Evolutionary conservation across 768 basidiomycete genomes (phyloP), one percentile per base, ranked within the genome.

Genomic region (Tylopilus sp.): DNA sequence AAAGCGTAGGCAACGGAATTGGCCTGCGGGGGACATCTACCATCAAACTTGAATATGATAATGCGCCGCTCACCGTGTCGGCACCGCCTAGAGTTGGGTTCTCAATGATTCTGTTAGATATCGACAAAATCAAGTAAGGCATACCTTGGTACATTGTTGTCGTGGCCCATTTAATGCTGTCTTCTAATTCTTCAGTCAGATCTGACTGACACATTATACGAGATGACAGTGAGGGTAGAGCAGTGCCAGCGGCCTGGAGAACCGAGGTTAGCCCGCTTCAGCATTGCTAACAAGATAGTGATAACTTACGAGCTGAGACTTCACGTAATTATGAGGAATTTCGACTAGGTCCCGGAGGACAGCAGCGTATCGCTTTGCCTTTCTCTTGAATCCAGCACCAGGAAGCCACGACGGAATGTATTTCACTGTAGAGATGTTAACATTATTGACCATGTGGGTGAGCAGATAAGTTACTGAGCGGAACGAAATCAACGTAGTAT

Each of bases 401-500:
- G 63, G 63, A 24, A 64, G 10, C 63, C 63, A 64, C 3, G 57
- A 62, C 1, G 63, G 63, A 11, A 64, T 30, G 31, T 66, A 61
- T 25, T 57, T 66, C 56, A 68, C 66, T 68, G 38, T 8, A 12
- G 36, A 47, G 10, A 8, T 24, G 14, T 45, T n/a, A 47, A 22
- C 4, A 3, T 16, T 6, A 31, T 28, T 13, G 21, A 17, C 4
- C 0, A 16, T n/a, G 22, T 10, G 25, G 24, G 37, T 2, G 21
- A 37, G 13, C 6, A 2, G 19, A n/a, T 8, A 0, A 33, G 60
- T 25, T 47, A 66, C 65, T 22, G 10, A 53, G 28, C 28, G 55
- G 63, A 9, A 64, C 4, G 17, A 64, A n/a, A 47, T 66, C 65
- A 5, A 60, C 65, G 9, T 55, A 50, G 16, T 54, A 53, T 19